A percentile compares a stretch with the other conserved stretches of the same genome.
Conservation (phyloP, 1,139 yeast species). For the Taphrina deformans region DNA sequence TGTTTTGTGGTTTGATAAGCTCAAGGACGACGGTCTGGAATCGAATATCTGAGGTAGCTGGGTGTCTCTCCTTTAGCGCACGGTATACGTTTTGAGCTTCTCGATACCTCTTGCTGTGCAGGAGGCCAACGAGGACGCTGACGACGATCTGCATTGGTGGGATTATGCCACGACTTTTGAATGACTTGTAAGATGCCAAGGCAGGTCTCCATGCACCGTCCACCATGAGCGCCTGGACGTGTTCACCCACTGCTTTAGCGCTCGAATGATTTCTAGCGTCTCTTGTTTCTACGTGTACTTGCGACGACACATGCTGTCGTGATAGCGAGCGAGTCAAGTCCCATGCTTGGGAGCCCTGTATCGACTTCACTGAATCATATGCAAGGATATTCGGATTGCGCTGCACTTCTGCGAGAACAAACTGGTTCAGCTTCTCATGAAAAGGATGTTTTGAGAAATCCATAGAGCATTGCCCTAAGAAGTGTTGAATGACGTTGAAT, state of each 20-base stretch:
- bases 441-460: not conserved
- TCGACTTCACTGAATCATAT: not conserved
- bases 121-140: constrained; percentile 1
- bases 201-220: constrained; percentile 3
- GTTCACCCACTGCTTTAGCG: not conserved
- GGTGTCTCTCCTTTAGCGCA: not conserved
- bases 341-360: not conserved
- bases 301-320: not conserved
- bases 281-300: not conserved
- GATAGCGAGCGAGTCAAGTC: not conserved
- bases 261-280: not conserved
- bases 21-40: constrained; percentile 7
- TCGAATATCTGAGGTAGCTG: not conserved
- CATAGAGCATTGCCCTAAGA: not conserved
- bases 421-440: not conserved
- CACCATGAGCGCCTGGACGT: not conserved
- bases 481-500: constrained; percentile 5
- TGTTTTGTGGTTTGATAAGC: not conserved
- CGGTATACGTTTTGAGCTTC: constrained; percentile 10
- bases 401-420: not conserved
- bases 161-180: not conserved
- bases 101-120: not conserved
- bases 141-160: constrained; percentile 9
- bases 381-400: not conserved
- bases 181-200: not conserved